Conservation (phyloP, 495 filamentous ascomycete species). For the Wilcoxina mikolae region DNA sequence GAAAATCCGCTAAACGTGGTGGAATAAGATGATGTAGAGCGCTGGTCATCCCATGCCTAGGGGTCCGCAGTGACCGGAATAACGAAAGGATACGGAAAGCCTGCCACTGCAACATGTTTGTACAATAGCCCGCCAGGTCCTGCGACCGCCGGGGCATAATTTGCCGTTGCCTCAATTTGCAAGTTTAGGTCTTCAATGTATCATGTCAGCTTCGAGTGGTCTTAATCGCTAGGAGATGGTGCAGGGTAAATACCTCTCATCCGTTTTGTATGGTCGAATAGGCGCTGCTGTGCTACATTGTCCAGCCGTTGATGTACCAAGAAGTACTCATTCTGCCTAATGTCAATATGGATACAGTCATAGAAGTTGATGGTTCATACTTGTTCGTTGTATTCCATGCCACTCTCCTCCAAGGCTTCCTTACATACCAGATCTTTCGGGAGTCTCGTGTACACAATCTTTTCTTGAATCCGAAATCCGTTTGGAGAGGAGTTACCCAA, state of each 20-base stretch:
- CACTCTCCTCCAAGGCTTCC: background rate
- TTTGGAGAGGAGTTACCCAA: background rate
- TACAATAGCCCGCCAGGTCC: background rate
- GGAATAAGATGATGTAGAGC: background rate
- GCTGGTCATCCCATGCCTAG: background rate
- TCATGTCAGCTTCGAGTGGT: no score
- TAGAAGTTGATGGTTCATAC: background rate
- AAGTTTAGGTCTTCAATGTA: no score
- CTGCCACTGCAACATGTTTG: background rate
- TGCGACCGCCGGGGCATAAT: background rate
- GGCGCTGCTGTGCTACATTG: background rate
- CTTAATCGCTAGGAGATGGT: no score
- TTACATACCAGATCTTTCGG: background rate
- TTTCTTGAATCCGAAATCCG: no score
- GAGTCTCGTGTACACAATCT: background rate
- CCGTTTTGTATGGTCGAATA: background rate
- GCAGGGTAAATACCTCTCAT: background rate
- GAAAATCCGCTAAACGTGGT: background rate
- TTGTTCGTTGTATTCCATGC: background rate
- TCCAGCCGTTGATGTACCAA: background rate
- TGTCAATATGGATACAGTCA: background rate
- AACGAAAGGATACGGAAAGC: background rate
- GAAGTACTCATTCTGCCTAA: background rate
- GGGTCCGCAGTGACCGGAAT: background rate
- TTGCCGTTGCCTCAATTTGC: no score